A percentile compares a stretch with the other conserved stretches of the same genome.
Conservation (phyloP, 257 asterid species). For the Solanum gracilifrons region DNA sequence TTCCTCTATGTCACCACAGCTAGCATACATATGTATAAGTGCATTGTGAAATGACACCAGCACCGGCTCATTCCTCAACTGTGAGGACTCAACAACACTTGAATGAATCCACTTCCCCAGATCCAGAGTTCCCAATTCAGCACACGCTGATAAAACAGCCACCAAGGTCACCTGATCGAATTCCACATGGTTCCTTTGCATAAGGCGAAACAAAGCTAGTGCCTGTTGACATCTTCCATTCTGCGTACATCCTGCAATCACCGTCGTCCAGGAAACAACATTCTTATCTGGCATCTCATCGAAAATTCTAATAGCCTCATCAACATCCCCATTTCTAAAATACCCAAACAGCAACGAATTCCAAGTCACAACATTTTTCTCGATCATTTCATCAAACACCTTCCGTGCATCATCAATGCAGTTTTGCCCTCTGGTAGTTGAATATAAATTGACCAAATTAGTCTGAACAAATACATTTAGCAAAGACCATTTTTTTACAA, state of each 20-base stretch:
- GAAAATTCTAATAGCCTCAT: constrained; percentile 32
- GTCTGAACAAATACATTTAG: constrained; percentile 48
- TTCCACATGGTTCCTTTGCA: constrained; percentile 30
- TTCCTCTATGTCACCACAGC: constrained; percentile 62
- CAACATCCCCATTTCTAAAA: constrained; percentile 34
- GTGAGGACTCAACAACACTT: constrained; percentile 17
- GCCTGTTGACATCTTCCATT: constrained; percentile 61
- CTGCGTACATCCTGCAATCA: constrained; percentile 58
- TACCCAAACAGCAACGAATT: constrained; percentile 59
- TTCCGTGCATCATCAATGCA: constrained; percentile 27
- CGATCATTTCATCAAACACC: constrained; percentile 62
- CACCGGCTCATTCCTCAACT: constrained; percentile 13
- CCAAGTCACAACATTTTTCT: constrained; percentile 61
- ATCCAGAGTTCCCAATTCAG: constrained; percentile 56
- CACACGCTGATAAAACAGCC: constrained; percentile 61
- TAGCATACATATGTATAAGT: constrained; percentile 72
- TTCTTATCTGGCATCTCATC: constrained; percentile 55
- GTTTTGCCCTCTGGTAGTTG: constrained; percentile 11
- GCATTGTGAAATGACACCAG: constrained; percentile 44
- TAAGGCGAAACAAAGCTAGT: constrained; percentile 30
- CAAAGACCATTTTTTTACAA: constrained; percentile 41
- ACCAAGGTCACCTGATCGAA: constrained; percentile 68
- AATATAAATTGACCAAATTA: constrained; percentile 61
- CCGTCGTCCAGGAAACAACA: constrained; percentile 76
- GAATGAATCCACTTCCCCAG: constrained; percentile 65